These are phyloP conservation scores for Collybia sordida DNA, from an alignment of 768 basidiomycete species.

Conservation along the genomic window DNA sequence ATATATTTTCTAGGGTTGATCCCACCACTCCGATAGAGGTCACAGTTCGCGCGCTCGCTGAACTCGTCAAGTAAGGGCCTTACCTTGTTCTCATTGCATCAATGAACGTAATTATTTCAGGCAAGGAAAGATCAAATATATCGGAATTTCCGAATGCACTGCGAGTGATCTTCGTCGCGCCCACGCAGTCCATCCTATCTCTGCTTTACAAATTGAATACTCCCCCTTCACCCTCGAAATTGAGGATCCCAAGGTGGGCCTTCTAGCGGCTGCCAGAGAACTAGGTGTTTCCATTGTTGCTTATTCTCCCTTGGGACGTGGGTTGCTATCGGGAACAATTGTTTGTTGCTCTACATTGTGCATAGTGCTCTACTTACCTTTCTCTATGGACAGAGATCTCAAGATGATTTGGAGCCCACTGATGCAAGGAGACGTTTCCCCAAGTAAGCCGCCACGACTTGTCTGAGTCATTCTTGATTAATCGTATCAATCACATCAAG, in stretches of 20 bases:
- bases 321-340: slow-evolving; percentile 41
- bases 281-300: slow-evolving; percentile 45
- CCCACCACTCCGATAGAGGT: slow-evolving; percentile 47
- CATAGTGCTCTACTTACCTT: neutral
- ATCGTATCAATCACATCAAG: slow-evolving; percentile 6
- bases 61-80: slow-evolving; percentile 29
- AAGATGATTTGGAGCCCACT: slow-evolving; percentile 36
- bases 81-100: slow-evolving; percentile 15
- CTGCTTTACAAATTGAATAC: slow-evolving; percentile 43
- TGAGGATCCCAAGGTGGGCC: slow-evolving; percentile 29
- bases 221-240: slow-evolving; percentile 45
- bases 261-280: slow-evolving; percentile 41
- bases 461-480: neutral
- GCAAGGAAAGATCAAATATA: slow-evolving; percentile 33
- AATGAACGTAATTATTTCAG: neutral
- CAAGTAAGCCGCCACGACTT: neutral
- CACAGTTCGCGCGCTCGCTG: slow-evolving; percentile 18
- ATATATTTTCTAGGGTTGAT: slow-evolving; percentile 34
- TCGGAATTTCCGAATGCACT: slow-evolving; percentile 52
- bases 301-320: slow-evolving; percentile 50
- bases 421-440: slow-evolving; percentile 37
- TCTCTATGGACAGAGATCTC: slow-evolving; percentile 28
- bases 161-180: slow-evolving; percentile 46
- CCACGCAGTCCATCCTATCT: slow-evolving; percentile 42
- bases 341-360: slow-evolving; percentile 22